phyloP scores from a whole-genome alignment of 805 yeast genomes.

The Zygotorulaspora sp. region DNA sequence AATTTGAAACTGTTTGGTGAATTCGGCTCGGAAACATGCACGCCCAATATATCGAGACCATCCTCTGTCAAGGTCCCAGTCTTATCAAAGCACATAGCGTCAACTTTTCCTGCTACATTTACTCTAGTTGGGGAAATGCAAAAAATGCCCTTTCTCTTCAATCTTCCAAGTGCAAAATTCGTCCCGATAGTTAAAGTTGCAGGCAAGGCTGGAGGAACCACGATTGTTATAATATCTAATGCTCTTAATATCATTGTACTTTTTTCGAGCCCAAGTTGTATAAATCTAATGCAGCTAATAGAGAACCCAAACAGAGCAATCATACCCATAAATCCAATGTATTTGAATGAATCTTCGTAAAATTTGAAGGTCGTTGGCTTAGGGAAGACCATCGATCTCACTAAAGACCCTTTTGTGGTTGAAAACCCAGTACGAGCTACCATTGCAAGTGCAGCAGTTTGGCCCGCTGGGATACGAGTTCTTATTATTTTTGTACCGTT shows the following conservation, averaged over 20 bases:
- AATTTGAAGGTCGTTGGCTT: slow-evolving; percentile 91
- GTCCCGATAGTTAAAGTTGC: slow-evolving; percentile 97
- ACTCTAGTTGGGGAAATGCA: slow-evolving; percentile 94
- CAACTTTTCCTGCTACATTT: slow-evolving; percentile 93
- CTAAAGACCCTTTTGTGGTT: slow-evolving; percentile 90
- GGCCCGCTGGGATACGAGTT: slow-evolving; percentile 57
- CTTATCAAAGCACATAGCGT: slow-evolving; percentile 88
- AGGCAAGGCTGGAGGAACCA: slow-evolving; percentile 97
- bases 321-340: slow-evolving; percentile 88
- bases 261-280: slow-evolving; percentile 66
- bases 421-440: slow-evolving; percentile 88
- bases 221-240: slow-evolving; percentile 89
- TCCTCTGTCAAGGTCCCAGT: slow-evolving; percentile 98
- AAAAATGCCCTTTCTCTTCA: slow-evolving; percentile 64
- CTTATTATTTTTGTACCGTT: slow-evolving; percentile 87
- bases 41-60: slow-evolving; percentile 81
- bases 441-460: slow-evolving; percentile 68
- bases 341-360: slow-evolving; percentile 89
- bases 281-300: slow-evolving; percentile 76
- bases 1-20: slow-evolving; percentile 22
- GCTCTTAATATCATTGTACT: slow-evolving; percentile 79
- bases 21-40: slow-evolving; percentile 37
- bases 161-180: slow-evolving; percentile 77
- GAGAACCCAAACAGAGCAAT: slow-evolving; percentile 83
- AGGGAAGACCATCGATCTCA: slow-evolving; percentile 95